Evolutionary conservation across 805 yeast genomes (phyloP).

Genomic region (Lachancea kluyveri): DNA sequence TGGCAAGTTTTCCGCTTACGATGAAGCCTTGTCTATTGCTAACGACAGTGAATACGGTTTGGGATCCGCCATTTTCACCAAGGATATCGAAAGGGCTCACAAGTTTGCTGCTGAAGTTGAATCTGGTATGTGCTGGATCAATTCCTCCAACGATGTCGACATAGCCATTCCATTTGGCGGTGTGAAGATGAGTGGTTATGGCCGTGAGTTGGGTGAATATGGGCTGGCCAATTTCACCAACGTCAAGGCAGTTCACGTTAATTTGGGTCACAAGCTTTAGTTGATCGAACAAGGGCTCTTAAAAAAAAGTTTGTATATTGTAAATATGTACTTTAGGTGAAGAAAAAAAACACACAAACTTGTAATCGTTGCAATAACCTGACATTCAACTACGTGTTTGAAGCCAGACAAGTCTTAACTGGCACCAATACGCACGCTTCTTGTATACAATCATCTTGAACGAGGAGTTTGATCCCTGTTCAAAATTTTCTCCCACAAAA

Average conservation of each 20-base stretch:
- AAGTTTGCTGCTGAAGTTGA: conserved; percentile 36
- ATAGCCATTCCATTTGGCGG: conserved; percentile 63
- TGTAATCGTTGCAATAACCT: too few relatives aligned
- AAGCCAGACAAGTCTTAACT: too few relatives aligned
- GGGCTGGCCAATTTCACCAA: conserved; percentile 59
- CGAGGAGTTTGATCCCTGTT: too few relatives aligned
- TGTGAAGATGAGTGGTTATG: conserved; percentile 59
- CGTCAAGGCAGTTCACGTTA: conserved; percentile 66
- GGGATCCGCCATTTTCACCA: conserved; percentile 42
- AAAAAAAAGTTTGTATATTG: too few relatives aligned
- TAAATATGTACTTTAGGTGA: too few relatives aligned
- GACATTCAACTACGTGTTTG: too few relatives aligned
- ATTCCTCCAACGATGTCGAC: conserved; percentile 52
- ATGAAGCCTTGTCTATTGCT: conserved; percentile 39
- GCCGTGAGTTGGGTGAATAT: conserved; percentile 62
- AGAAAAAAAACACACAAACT: too few relatives aligned
- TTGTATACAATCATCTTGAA: too few relatives aligned
- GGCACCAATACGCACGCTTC: too few relatives aligned
- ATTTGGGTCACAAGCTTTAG: conserved; percentile 37
- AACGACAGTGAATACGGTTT: conserved; percentile 41
- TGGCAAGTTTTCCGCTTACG: conserved; percentile 37
- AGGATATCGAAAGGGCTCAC: conserved; percentile 35
- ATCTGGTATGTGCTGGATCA: conserved; percentile 51
- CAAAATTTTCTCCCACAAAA: too few relatives aligned
- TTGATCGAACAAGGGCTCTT: too few relatives aligned